A percentile compares a stretch with the other conserved stretches of the same genome.
Evolutionary conservation across 371 early-diverging fungal genomes (phyloP).

Genomic region (Syncephalis plumigaleata): DNA sequence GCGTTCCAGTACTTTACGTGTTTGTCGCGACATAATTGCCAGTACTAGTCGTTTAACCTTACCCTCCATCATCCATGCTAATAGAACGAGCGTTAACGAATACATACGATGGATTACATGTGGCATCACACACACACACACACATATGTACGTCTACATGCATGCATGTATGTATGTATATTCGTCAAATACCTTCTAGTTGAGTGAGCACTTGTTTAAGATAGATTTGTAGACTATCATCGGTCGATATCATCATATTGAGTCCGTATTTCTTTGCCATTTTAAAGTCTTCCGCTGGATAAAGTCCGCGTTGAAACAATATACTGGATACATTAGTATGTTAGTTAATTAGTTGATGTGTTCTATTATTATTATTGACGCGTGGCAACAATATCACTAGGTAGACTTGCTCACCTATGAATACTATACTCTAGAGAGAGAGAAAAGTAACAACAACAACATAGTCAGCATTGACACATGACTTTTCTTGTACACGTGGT

Average conservation of each 20-base stretch:
- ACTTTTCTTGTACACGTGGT: no score
- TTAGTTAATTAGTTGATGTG: no score
- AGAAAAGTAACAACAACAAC: no score
- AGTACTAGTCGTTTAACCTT: conserved; percentile 67
- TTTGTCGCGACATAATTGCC: conserved; percentile 62
- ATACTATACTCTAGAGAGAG: conserved; percentile 55
- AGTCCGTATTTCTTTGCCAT: conserved; percentile 65
- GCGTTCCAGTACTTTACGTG: conserved; percentile 65
- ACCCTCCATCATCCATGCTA: conserved; percentile 50
- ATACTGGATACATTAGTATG: no score
- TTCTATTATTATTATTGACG: no score
- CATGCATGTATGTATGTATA: neutral
- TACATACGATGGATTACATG: no score
- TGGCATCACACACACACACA: no score
- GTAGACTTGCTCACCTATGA: conserved; percentile 60
- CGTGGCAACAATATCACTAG: no score
- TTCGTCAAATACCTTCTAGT: conserved; percentile 32
- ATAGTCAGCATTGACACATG: conserved; percentile 4
- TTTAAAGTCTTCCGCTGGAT: conserved; percentile 74
- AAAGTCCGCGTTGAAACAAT: conserved; percentile 76
- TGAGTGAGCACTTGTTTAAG: conserved; percentile 55
- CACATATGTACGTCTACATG: no score
- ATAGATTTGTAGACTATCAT: conserved; percentile 52
- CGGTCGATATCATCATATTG: conserved; percentile 49
- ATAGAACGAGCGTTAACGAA: neutral